These are phyloP conservation scores for Pecoramyces ruminantium DNA, from an alignment of 192 early-diverging fungal genomes.

Conservation along the genomic window DNA sequence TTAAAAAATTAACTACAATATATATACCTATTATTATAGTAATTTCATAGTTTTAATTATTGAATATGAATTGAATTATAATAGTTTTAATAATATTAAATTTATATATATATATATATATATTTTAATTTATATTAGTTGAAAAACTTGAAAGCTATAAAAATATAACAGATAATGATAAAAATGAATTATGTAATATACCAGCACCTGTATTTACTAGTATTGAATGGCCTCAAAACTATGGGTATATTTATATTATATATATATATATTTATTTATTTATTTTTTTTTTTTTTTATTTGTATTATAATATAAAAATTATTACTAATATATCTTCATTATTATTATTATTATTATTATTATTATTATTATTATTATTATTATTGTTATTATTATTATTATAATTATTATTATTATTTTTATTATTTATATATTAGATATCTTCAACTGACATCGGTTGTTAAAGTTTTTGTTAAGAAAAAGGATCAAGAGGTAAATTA, in stretches of 20 bases:
- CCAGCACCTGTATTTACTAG: constrained; percentile 39
- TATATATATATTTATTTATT: too few species aligned
- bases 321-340: too few species aligned
- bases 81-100: too few species aligned
- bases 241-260: constrained; percentile 16
- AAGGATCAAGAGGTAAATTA: constrained; percentile 16
- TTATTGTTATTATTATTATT: too few species aligned
- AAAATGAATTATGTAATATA: constrained; percentile 17
- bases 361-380: neutral
- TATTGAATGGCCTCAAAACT: constrained; percentile 26
- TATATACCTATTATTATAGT: too few species aligned
- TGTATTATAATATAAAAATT: too few species aligned
- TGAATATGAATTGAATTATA: too few species aligned
- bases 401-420: neutral
- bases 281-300: too few species aligned
- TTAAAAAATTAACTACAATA: neutral
- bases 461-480: constrained; percentile 21
- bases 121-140: constrained; percentile 17
- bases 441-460: constrained; percentile 23
- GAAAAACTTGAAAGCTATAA: constrained; percentile 19
- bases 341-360: too few species aligned
- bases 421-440: constrained; percentile 15
- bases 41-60: too few species aligned
- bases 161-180: constrained; percentile 10
- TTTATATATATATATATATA: too few species aligned